phyloP scores from a whole-genome alignment of 306 rosid genomes.

The Gastrolobium villosum region DNA sequence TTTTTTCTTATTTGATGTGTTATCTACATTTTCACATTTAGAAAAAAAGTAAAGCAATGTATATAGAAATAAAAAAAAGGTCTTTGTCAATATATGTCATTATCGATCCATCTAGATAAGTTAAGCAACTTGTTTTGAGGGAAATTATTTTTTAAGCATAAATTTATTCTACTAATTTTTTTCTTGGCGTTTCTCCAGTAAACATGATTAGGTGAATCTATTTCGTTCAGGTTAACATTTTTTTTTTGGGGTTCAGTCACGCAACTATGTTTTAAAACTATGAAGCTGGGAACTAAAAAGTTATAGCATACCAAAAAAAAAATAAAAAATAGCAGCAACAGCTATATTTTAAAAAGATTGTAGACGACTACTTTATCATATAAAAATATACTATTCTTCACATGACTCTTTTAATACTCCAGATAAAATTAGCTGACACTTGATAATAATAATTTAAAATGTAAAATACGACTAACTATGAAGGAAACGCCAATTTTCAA shows the following conservation, averaged over 20 bases:
- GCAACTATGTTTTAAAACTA: neutral
- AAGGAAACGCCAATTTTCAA: neutral
- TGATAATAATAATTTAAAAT: constrained; percentile 2
- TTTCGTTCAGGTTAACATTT: constrained; percentile 24
- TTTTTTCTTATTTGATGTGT: neutral
- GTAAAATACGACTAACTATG: neutral
- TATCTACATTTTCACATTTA: neutral
- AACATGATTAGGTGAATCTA: constrained; percentile 14
- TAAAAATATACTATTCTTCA: constrained; percentile 1
- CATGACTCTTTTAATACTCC: constrained; percentile 2
- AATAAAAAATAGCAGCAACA: neutral
- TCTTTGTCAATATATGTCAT: constrained; percentile 13
- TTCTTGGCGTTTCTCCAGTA: neutral
- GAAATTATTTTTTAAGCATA: constrained; percentile 3
- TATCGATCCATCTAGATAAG: constrained; percentile 32
- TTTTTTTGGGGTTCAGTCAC: neutral
- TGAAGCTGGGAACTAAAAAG: neutral
- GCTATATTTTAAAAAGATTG: constrained; percentile 1
- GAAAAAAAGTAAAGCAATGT: neutral
- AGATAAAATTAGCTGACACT: constrained; percentile 8
- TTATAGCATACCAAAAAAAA: neutral
- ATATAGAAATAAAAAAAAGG: neutral
- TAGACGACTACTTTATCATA: neutral
- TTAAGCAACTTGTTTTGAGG: constrained; percentile 27
- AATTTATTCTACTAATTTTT: neutral